These are phyloP conservation scores for Juncus effusus DNA, from an alignment of 176 grass and related monocot genomes.

Conservation along the genomic window DNA sequence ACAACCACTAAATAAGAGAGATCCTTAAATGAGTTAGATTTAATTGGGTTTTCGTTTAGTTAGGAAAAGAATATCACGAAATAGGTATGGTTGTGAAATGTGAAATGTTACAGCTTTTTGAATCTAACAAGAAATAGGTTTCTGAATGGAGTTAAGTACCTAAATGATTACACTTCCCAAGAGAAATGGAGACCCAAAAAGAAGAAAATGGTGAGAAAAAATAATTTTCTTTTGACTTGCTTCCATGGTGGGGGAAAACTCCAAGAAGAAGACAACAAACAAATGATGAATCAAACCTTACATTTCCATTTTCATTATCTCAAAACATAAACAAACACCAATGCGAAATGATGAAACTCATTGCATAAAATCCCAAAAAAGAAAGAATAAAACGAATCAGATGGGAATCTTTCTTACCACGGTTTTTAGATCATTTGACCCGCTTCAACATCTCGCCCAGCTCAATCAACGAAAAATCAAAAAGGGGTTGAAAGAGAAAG, in stretches of 20 bases:
- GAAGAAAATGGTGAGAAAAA: neutral
- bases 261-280: conserved; percentile 2
- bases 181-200: neutral
- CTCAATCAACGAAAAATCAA: conserved; percentile 3
- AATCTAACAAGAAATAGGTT: conserved; percentile 8
- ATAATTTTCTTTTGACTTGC: neutral
- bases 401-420: conserved; percentile 6
- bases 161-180: conserved; percentile 6
- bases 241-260: neutral
- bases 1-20: conserved; percentile 18
- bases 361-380: neutral
- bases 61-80: conserved; percentile 9
- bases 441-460: neutral
- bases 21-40: neutral
- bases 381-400: neutral
- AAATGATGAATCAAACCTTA: conserved; percentile 10
- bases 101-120: conserved; percentile 8
- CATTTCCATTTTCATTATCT: neutral
- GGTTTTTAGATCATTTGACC: conserved; percentile 25
- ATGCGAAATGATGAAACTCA: neutral
- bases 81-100: neutral
- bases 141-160: conserved; percentile 6
- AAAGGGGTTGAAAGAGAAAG: neutral
- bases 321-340: neutral
- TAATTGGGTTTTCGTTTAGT: neutral